A percentile compares a stretch with the other conserved stretches of the same genome.
Conservation (phyloP, 225 moss, liverwort and hornwort genomes). For the Antitrichia curtipendula region DNA sequence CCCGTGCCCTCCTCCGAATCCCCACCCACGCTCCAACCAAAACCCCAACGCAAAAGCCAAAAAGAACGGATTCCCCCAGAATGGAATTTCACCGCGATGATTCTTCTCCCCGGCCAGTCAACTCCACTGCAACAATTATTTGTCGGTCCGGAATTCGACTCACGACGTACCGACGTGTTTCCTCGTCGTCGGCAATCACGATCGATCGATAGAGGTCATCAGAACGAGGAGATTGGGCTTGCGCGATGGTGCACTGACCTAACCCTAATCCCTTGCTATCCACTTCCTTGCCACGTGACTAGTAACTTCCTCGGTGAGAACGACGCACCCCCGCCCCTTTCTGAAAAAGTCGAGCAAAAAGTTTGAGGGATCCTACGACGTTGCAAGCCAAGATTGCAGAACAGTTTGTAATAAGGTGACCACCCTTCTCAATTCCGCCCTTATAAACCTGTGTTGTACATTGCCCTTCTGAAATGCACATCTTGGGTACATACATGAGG, state of each 20-base stretch:
- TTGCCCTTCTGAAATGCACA: background rate
- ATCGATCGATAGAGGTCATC: background rate
- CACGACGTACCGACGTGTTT: background rate
- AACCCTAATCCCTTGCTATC: slow-evolving; percentile 21
- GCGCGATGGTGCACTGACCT: background rate
- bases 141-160: background rate
- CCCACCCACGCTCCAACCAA: background rate
- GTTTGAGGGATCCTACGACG: background rate
- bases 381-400: background rate
- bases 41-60: background rate
- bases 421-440: background rate
- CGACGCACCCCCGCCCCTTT: background rate
- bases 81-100: background rate
- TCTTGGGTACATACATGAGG: background rate
- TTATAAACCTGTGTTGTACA: background rate
- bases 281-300: slow-evolving; percentile 9
- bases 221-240: background rate
- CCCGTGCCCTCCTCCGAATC: background rate
- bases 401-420: too few species aligned
- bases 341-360: background rate
- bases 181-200: background rate
- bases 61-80: background rate
- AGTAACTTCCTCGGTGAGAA: background rate
- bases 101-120: background rate
- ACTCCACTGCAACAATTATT: background rate